phyloP scores from a whole-genome alignment of 2,329 filamentous ascomycete genomes.

The Fusarium nematophilum region DNA sequence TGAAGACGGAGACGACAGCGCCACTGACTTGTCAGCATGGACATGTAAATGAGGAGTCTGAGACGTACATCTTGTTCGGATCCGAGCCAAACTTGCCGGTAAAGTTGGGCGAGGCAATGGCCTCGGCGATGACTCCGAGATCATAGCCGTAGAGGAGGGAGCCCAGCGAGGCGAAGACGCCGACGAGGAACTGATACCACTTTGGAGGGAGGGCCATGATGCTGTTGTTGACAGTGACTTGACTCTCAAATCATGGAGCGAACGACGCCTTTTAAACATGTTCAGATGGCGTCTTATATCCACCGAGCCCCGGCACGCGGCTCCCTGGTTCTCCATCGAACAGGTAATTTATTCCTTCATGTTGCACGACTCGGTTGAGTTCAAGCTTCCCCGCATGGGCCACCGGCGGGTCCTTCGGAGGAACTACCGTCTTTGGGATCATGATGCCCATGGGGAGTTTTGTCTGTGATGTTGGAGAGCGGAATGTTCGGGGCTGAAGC shows the following conservation, averaged over 20 bases:
- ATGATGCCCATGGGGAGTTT: neutral
- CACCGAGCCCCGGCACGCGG: too few relatives aligned
- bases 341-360: slow-evolving; percentile 3
- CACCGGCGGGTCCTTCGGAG: neutral
- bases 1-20: slow-evolving; percentile 76
- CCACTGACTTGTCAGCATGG: slow-evolving; percentile 15
- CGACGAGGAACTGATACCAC: slow-evolving; percentile 63
- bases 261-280: neutral
- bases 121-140: slow-evolving; percentile 61
- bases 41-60: rapidly evolving
- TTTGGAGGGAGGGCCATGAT: slow-evolving; percentile 57
- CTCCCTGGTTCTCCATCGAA: too few relatives aligned
- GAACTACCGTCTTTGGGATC: slow-evolving; percentile 15
- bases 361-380: neutral
- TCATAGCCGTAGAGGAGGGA: slow-evolving; percentile 68
- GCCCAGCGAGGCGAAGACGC: slow-evolving; percentile 66
- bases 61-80: slow-evolving; percentile 48
- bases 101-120: slow-evolving; percentile 62
- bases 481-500: too few relatives aligned
- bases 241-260: too few relatives aligned
- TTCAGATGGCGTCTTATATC: too few relatives aligned
- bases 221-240: too few relatives aligned
- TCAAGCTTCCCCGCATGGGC: slow-evolving; percentile 21
- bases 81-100: slow-evolving; percentile 51
- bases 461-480: neutral